Evolutionary conservation across 2,329 filamentous ascomycete genomes (phyloP), one percentile per base, ranked within the genome.

Genomic region (Neonectria faginata): DNA sequence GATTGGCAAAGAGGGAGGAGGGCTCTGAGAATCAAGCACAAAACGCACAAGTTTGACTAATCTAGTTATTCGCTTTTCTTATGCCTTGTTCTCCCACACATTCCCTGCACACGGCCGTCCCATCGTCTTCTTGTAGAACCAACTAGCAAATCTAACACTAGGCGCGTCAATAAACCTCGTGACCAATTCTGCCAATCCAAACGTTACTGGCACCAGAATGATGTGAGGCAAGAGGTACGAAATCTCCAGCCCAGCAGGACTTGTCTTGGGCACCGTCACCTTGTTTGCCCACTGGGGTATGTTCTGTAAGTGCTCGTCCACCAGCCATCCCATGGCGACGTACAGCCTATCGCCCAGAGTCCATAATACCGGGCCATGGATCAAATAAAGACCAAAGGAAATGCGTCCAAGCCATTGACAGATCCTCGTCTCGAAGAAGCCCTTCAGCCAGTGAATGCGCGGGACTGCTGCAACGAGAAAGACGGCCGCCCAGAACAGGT

Each of bases 301-400:
- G 39, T 82, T 78, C n/a, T 82, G 73, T 29, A 80, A 73, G 66
- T 89, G 83, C 14, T 80, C 77, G 1, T 82, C 77, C 50, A 83
- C 82, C 3, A 77, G 72, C 80, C 85, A 89, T 10, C 90, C 90
- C 0, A 83, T 82, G 8, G 87, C 86, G 5, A 85, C 82, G 75
- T 92, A 92, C 1, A 92, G 25, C 42, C 89, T 80, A 73, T 92
- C 88, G 3, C 88, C 89, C 1, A 91, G 57, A 0, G 81, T 82
- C 81, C 82, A 85, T 1, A 91, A 77, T 1, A 91, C 75, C 0
- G 88, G 88, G 0, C 89, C 89, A 68, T 91, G 89, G 11, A 90
- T 82, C 9, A 91, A 79, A 75, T 91, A 91, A 10, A 91, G 78
- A 1, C 85, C 81, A 72, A 85, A 91, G 0, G 87, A 90, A 59